Base-by-base conservation (phyloP, 257 asterid genomes). In the Nicotiana tomentosiformis region DNA sequence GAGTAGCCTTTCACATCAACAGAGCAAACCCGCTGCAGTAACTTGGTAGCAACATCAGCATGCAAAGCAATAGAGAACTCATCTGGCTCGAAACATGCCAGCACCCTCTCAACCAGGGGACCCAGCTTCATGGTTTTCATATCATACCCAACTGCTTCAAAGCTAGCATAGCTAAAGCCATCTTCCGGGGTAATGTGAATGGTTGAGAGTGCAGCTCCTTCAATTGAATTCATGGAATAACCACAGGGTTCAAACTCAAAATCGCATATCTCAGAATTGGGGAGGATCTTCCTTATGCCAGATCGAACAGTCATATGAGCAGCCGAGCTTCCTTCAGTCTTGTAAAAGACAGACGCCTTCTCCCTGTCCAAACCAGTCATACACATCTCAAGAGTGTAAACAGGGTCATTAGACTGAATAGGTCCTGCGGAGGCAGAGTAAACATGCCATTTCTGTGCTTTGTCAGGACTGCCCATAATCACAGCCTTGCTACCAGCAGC, bases 171-270 rank as follows among this genome's bases (percentile, higher is more conserved):
- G 55, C 97, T 94, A 74, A 94, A 94, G 46, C 98, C 98, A 56
- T 94, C 98, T 76, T 94, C 98, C 0, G 98, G 98, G 1, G 98
- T 94, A 43, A 94, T 90, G 69, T 94, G 98, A 62, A 94, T 94
- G 51, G 98, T 92, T 14, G 97, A 92, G 3, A 92, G 35, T 0
- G 98, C 97, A 66, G 81, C 79, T 20, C 85, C 97, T 83, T 94
- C 98, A 33, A 94, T 88, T 29, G 98, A 91, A 80, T 94, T 94
- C 98, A 94, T 94, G 46, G 98, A 94, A 82, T 94, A 94, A 16
- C 98, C 98, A 80, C 98, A 94, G 0, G 98, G 98, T 29, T 92
- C 98, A 77, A 94, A 94, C 88, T 90, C 98, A 69, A 92, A 94
- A 83, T 92, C 98, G 18, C 95, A 94, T 23, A 92, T 90, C 0